These are phyloP conservation scores for Talaromyces thailandensis DNA, from an alignment of 495 filamentous ascomycete species.

Conservation along the genomic window DNA sequence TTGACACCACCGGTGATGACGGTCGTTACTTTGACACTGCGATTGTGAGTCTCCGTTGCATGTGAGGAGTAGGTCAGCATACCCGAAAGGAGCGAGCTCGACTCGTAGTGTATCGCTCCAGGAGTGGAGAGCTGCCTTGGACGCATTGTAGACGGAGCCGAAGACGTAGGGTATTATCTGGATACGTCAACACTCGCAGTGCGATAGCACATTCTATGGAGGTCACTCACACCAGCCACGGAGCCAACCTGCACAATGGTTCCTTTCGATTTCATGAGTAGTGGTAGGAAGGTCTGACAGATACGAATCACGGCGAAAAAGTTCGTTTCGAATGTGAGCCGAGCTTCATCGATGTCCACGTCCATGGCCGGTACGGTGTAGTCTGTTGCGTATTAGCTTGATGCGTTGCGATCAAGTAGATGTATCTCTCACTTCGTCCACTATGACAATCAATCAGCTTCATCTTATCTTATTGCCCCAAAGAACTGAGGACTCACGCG, in stretches of 20 bases:
- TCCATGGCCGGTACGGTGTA: slow-evolving; percentile 57
- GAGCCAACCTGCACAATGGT: slow-evolving; percentile 55
- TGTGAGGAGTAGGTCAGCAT: slow-evolving; percentile 7
- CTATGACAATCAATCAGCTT: slow-evolving; percentile 11
- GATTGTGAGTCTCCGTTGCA: not conserved
- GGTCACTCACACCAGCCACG: slow-evolving; percentile 36
- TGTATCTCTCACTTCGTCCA: slow-evolving; percentile 25
- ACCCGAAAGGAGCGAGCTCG: slow-evolving; percentile 40
- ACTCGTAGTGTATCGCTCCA: slow-evolving; percentile 53
- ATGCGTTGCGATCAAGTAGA: not conserved
- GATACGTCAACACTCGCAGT: not conserved
- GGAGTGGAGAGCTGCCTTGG: slow-evolving; percentile 54
- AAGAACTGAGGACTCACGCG: slow-evolving; percentile 29
- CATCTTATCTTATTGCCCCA: not conserved
- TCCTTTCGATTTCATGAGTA: slow-evolving; percentile 49
- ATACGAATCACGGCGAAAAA: slow-evolving; percentile 51
- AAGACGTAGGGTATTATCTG: slow-evolving; percentile 46
- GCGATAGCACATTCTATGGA: not conserved
- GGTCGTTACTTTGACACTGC: slow-evolving; percentile 42
- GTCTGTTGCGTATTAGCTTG: slow-evolving; percentile 18
- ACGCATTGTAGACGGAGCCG: slow-evolving; percentile 52
- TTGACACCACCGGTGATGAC: slow-evolving; percentile 56
- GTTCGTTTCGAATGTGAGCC: slow-evolving; percentile 47
- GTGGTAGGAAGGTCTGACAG: slow-evolving; percentile 48
- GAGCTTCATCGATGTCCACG: slow-evolving; percentile 40